phyloP scores from a whole-genome alignment of 805 yeast species.

The Pichia insulana region DNA sequence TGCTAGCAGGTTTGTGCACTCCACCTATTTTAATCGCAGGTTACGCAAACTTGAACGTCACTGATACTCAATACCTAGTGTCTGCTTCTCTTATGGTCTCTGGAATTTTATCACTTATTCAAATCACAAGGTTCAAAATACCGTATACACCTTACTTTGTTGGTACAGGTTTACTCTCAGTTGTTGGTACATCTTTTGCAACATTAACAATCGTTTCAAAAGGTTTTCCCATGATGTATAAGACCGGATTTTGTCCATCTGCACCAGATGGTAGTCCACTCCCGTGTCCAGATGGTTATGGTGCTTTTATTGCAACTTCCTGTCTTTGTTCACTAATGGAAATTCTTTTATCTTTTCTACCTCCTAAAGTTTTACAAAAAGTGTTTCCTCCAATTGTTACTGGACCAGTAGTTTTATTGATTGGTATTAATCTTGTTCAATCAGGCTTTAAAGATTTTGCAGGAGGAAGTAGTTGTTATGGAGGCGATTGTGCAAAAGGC shows the following conservation, averaged over 20 bases:
- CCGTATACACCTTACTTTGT: constrained; percentile 64
- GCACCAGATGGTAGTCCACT: constrained; percentile 55
- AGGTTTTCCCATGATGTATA: constrained; percentile 76
- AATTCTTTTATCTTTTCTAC: constrained; percentile 64
- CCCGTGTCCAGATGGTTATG: constrained; percentile 88
- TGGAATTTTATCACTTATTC: constrained; percentile 62
- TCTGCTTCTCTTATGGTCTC: constrained; percentile 67
- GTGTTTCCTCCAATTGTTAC: constrained; percentile 86
- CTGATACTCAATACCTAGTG: constrained; percentile 50
- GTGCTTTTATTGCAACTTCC: constrained; percentile 79
- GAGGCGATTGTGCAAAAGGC: constrained; percentile 40
- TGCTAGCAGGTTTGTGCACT: constrained; percentile 85
- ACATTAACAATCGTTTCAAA: constrained; percentile 73
- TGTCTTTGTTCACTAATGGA: constrained; percentile 68
- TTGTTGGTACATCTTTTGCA: constrained; percentile 87
- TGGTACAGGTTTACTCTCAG: constrained; percentile 85
- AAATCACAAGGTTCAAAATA: constrained; percentile 74
- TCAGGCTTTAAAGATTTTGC: constrained; percentile 79
- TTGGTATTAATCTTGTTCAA: constrained; percentile 62
- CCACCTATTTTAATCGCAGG: constrained; percentile 71
- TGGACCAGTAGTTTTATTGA: constrained; percentile 84
- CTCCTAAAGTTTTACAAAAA: constrained; percentile 60
- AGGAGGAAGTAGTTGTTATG: constrained; percentile 67
- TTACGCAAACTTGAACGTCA: constrained; percentile 48
- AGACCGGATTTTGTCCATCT: constrained; percentile 54